Conservation (phyloP, 495 filamentous ascomycete genomes). For the Hypomontagnella monticulosa region DNA sequence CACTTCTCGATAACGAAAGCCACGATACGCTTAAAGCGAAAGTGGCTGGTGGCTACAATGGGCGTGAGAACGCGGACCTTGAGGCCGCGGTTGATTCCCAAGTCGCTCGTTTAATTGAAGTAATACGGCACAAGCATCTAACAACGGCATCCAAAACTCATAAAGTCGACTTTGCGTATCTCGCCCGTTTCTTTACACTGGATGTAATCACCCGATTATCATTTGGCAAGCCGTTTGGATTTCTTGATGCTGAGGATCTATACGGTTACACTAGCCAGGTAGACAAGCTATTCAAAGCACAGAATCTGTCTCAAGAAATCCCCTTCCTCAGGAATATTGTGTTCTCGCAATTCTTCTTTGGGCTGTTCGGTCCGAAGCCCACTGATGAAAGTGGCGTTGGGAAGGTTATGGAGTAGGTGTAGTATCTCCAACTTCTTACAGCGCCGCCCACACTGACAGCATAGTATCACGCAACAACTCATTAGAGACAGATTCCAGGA, state of each 20-base stretch:
- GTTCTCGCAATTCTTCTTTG: constrained; percentile 26
- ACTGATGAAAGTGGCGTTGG: constrained; percentile 16
- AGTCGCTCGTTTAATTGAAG: constrained; percentile 45
- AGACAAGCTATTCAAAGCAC: constrained; percentile 42
- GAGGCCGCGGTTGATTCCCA: constrained; percentile 45
- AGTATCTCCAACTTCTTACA: too few species aligned
- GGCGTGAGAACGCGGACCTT: constrained; percentile 20
- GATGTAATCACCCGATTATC: constrained; percentile 59
- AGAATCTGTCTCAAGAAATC: constrained; percentile 13
- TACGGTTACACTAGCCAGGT: constrained; percentile 51
- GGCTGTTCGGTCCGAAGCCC: constrained; percentile 11
- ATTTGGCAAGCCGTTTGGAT: constrained; percentile 60
- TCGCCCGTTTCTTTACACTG: constrained; percentile 53
- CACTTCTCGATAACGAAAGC: neutral
- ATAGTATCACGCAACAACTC: constrained; percentile 8
- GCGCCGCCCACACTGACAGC: too few species aligned
- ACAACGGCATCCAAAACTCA: constrained; percentile 40
- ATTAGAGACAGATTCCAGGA: constrained; percentile 16
- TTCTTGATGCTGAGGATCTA: constrained; percentile 50
- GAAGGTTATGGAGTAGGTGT: constrained; percentile 24
- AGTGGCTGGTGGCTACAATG: constrained; percentile 20
- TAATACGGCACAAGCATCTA: constrained; percentile 52
- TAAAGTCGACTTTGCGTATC: constrained; percentile 50
- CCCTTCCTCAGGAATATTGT: constrained; percentile 16
- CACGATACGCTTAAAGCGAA: constrained; percentile 30